A percentile compares a stretch with the other conserved stretches of the same genome.
These are phyloP conservation scores for Favolaschia claudopus DNA, from an alignment of 768 basidiomycete genomes.

Conservation along the genomic window DNA sequence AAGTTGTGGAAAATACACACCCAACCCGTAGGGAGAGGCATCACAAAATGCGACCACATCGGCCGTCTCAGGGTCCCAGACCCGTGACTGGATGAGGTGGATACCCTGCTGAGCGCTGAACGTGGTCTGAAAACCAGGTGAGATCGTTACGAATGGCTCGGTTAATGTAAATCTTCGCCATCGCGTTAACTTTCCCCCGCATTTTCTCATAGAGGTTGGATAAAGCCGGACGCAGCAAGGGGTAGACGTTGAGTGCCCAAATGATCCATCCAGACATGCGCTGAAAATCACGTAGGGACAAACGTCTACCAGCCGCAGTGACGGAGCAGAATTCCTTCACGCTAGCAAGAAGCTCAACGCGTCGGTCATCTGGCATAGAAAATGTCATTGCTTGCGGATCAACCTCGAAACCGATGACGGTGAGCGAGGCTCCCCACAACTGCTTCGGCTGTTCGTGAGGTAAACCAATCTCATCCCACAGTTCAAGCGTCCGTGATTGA, in stretches of 20 bases:
- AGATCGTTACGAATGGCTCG: conserved; percentile 35
- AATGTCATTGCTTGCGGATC: not conserved
- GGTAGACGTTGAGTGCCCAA: conserved; percentile 50
- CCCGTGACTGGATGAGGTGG: conserved; percentile 23
- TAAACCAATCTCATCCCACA: conserved; percentile 19
- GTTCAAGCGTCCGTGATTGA: conserved; percentile 42
- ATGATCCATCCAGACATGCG: conserved; percentile 45
- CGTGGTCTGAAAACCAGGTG: conserved; percentile 38
- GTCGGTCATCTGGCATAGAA: not conserved
- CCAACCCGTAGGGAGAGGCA: conserved; percentile 36
- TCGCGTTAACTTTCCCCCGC: conserved; percentile 26
- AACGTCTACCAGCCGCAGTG: not conserved
- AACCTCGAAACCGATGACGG: not conserved
- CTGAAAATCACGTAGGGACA: conserved; percentile 32
- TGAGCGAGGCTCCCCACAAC: not conserved
- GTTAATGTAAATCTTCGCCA: conserved; percentile 37
- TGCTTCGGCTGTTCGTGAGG: not conserved
- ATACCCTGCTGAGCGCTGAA: conserved; percentile 32
- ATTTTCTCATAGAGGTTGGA: conserved; percentile 45
- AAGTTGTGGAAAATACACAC: conserved; percentile 35
- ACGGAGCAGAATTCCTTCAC: not conserved
- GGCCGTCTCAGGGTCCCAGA: conserved; percentile 19
- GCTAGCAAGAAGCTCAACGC: not conserved
- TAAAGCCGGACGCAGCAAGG: conserved; percentile 41
- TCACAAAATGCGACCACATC: conserved; percentile 32